Evolutionary conservation across 306 rosid species (phyloP).

Genomic region (Prunus fruticosa): DNA sequence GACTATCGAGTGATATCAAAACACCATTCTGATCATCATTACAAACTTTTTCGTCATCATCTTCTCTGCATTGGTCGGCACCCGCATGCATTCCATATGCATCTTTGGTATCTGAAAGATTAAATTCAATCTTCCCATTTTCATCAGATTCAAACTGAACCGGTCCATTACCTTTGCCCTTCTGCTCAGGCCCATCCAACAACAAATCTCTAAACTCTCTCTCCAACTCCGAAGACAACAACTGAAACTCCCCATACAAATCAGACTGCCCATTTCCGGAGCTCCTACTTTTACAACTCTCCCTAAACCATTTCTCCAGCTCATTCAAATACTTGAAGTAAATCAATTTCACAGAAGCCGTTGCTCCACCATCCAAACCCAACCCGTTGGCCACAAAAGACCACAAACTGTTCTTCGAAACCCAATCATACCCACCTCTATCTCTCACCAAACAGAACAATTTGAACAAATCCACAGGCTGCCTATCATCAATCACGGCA

Average conservation of each 20-base stretch:
- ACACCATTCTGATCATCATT: slow-evolving; percentile 14
- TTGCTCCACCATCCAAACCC: slow-evolving; percentile 41
- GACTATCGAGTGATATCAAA: slow-evolving; percentile 19
- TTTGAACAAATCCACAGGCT: slow-evolving; percentile 56
- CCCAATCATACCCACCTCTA: slow-evolving; percentile 61
- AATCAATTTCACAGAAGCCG: slow-evolving; percentile 51
- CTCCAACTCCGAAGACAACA: slow-evolving; percentile 47
- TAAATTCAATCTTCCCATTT: slow-evolving; percentile 27
- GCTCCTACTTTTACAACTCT: slow-evolving; percentile 31
- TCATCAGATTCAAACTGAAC: slow-evolving; percentile 29
- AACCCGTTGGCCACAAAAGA: slow-evolving; percentile 48
- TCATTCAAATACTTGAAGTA: slow-evolving; percentile 61
- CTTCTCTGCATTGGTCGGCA: slow-evolving; percentile 15
- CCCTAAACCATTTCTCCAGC: slow-evolving; percentile 61
- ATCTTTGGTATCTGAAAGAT: slow-evolving; percentile 21
- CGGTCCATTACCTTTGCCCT: slow-evolving; percentile 27
- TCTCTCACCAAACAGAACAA: slow-evolving; percentile 56
- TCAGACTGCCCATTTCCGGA: slow-evolving; percentile 36
- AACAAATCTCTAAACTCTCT: slow-evolving; percentile 46
- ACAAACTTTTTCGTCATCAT: slow-evolving; percentile 17
- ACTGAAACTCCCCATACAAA: slow-evolving; percentile 23
- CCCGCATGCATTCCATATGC: slow-evolving; percentile 19
- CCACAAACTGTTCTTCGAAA: slow-evolving; percentile 61
- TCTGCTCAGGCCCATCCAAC: slow-evolving; percentile 20
- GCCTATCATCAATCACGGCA: slow-evolving; percentile 54